A percentile compares a stretch with the other conserved stretches of the same genome.
Evolutionary conservation across 83 land plant genomes (phyloP).

Genomic region (Picea mariana): DNA sequence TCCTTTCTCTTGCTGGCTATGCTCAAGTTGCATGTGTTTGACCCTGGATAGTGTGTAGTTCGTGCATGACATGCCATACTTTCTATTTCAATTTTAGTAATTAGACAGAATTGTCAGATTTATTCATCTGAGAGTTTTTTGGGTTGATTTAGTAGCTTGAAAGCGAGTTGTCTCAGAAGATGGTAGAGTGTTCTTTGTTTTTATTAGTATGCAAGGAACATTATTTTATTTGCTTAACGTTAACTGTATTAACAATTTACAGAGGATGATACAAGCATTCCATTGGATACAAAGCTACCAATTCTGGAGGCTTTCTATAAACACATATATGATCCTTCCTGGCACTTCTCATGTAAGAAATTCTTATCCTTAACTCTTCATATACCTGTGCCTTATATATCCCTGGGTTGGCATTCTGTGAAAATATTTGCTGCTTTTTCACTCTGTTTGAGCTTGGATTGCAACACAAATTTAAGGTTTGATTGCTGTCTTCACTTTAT

Average conservation of each 20-base stretch:
- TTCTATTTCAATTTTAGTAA: background rate
- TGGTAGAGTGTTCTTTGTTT: background rate
- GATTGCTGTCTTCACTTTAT: background rate
- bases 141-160: background rate
- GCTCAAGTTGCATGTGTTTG: background rate
- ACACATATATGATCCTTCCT: slow-evolving; percentile 76
- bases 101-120: background rate
- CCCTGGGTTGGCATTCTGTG: background rate
- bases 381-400: slow-evolving; percentile 4
- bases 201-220: background rate
- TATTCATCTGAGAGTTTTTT: background rate
- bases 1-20: background rate
- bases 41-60: background rate
- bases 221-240: background rate
- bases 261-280: slow-evolving; percentile 98
- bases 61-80: background rate
- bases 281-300: slow-evolving; percentile 75
- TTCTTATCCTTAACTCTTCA: background rate
- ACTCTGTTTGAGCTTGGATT: background rate
- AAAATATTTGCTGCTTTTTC: background rate
- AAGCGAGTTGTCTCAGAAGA: background rate
- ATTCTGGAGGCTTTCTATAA: slow-evolving; percentile 70
- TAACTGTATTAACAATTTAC: slow-evolving; percentile 20
- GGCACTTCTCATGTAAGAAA: slow-evolving; percentile 90
- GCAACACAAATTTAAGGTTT: background rate